Evolutionary conservation across 495 filamentous ascomycete species (phyloP).

Genomic region (Astrothelium subdiscretum): DNA sequence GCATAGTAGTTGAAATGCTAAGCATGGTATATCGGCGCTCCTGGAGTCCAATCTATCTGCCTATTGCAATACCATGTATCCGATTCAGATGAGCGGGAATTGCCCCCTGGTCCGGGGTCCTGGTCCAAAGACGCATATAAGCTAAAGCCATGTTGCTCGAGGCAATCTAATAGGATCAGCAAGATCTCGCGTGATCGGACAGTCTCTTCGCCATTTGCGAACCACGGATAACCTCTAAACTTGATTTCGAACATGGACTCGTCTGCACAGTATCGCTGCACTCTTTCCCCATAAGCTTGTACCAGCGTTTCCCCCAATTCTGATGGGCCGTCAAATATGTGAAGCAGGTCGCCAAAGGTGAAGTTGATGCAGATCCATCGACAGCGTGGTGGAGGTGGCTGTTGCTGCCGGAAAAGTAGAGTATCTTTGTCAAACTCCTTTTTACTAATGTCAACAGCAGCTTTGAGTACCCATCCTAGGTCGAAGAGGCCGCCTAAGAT

Average conservation of each 20-base stretch:
- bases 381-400: constrained; percentile 9
- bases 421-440: constrained; percentile 14
- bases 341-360: constrained; percentile 6
- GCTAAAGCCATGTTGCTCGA: constrained; percentile 15
- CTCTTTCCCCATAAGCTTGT: neutral
- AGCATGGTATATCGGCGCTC: constrained; percentile 1
- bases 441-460: constrained; percentile 9
- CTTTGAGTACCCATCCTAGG: constrained; percentile 14
- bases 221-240: constrained; percentile 9
- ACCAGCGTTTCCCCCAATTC: neutral
- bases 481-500: constrained; percentile 10
- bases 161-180: constrained; percentile 8
- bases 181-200: constrained; percentile 9
- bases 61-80: constrained; percentile 8
- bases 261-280: neutral
- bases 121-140: constrained; percentile 17
- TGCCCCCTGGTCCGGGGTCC: constrained; percentile 7
- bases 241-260: constrained; percentile 11
- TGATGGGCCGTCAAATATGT: constrained; percentile 9
- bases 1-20: neutral
- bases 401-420: constrained; percentile 14
- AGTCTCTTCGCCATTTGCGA: constrained; percentile 3
- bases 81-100: constrained; percentile 5
- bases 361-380: constrained; percentile 15
- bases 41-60: constrained; percentile 1